A percentile compares a stretch with the other conserved stretches of the same genome.
Conservation (phyloP, 345 rosid species). For the Alliaria petiolata region DNA sequence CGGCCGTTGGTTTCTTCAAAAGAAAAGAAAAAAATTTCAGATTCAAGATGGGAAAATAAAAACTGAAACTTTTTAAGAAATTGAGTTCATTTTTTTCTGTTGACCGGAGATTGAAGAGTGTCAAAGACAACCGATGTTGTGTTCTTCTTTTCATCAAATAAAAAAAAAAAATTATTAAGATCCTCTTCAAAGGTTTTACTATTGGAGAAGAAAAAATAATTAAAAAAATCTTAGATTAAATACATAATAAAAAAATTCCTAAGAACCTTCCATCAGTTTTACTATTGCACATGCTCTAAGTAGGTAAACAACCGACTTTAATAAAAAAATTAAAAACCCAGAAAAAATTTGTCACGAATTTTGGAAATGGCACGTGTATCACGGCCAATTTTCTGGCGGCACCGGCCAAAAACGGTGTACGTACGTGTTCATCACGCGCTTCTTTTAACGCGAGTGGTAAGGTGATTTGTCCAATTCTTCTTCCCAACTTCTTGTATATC, state of each 20-base stretch:
- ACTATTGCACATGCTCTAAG: too few species aligned
- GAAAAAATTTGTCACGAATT: not conserved
- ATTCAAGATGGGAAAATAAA: not conserved
- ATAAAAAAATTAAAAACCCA: not conserved
- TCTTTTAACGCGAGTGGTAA: constrained; percentile 2
- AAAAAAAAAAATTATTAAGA: too few species aligned
- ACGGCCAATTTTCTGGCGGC: not conserved
- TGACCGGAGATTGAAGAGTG: constrained; percentile 18
- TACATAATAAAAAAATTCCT: too few species aligned
- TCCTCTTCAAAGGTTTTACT: too few species aligned
- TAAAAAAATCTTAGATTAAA: too few species aligned
- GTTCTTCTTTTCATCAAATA: too few species aligned
- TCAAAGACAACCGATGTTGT: too few species aligned
- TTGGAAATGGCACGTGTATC: not conserved
- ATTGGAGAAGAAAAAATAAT: too few species aligned
- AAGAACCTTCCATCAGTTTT: too few species aligned
- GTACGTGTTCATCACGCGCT: constrained; percentile 27
- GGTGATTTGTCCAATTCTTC: not conserved
- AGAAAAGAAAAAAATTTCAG: not conserved
- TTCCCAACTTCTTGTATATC: not conserved
- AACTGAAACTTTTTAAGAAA: constrained; percentile 8
- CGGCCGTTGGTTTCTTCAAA: constrained; percentile 11
- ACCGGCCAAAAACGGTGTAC: not conserved
- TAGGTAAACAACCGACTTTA: not conserved
- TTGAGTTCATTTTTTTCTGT: constrained; percentile 9